These are phyloP conservation scores for Vicia sativa DNA, from an alignment of 306 rosid genomes.

Conservation along the genomic window DNA sequence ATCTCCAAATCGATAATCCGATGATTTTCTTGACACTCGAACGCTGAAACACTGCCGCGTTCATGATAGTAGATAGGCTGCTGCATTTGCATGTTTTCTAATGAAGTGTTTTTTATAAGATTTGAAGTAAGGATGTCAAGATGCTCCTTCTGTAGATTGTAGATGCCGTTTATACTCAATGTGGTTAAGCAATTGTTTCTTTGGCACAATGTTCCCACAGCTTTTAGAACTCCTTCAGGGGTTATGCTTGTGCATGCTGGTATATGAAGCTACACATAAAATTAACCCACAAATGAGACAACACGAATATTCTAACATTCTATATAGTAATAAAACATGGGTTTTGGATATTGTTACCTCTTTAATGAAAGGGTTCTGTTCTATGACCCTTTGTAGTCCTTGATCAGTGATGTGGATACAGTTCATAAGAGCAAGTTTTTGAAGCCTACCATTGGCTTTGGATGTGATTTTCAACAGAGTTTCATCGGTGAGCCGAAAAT, in stretches of 20 bases:
- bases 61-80: slow-evolving; percentile 51
- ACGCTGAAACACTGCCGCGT: slow-evolving; percentile 18
- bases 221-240: slow-evolving; percentile 65
- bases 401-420: slow-evolving; percentile 64
- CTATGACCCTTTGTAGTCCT: slow-evolving; percentile 59
- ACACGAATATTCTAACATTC: not conserved
- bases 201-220: slow-evolving; percentile 60
- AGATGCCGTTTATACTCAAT: slow-evolving; percentile 66
- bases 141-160: slow-evolving; percentile 63
- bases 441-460: slow-evolving; percentile 63
- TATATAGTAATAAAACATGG: slow-evolving; percentile 1
- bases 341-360: slow-evolving; percentile 52
- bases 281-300: slow-evolving; percentile 37
- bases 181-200: slow-evolving; percentile 51
- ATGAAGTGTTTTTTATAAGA: slow-evolving; percentile 42
- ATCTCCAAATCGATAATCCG: slow-evolving; percentile 55
- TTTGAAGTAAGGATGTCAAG: slow-evolving; percentile 47
- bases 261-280: slow-evolving; percentile 61
- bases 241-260: slow-evolving; percentile 83
- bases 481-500: slow-evolving; percentile 49
- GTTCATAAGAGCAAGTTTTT: slow-evolving; percentile 56
- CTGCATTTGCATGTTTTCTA: slow-evolving; percentile 26
- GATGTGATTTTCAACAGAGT: slow-evolving; percentile 53
- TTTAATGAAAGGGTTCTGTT: slow-evolving; percentile 61
- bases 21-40: slow-evolving; percentile 23